A percentile compares a stretch with the other conserved stretches of the same genome.
These are phyloP conservation scores for Crithidia bombi DNA, from an alignment of 208 protist species.

Conservation along the genomic window DNA sequence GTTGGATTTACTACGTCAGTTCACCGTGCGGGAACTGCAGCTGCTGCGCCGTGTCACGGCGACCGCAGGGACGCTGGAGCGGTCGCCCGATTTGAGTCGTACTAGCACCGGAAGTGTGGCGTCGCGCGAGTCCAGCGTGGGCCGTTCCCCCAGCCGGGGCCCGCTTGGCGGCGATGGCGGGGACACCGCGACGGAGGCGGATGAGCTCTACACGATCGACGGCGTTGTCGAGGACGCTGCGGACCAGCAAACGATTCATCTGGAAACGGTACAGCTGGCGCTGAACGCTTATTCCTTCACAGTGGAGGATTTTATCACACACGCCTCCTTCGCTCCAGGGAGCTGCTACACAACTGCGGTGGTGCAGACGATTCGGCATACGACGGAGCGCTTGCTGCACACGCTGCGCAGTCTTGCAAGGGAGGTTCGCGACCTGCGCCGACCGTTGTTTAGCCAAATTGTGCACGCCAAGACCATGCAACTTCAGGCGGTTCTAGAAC, in stretches of 20 bases:
- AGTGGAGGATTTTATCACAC: constrained; percentile 34
- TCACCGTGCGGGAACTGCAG: constrained; percentile 65
- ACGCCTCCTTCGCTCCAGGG: constrained; percentile 1
- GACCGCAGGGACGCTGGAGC: constrained; percentile 12
- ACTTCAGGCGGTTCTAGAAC: constrained; percentile 20
- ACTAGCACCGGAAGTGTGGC: constrained; percentile 21
- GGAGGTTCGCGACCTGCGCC: constrained; percentile 51
- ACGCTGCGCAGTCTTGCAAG: constrained; percentile 43
- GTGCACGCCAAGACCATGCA: constrained; percentile 24
- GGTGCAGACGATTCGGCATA: constrained; percentile 36
- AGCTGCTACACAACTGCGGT: constrained; percentile 32
- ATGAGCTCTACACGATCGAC: constrained; percentile 32
- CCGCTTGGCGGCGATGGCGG: constrained; percentile 34
- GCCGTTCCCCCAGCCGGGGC: constrained; percentile 37
- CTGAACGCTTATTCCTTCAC: constrained; percentile 54
- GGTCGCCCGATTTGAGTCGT: constrained; percentile 21
- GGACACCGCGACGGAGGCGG: constrained; percentile 40
- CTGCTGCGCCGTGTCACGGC: constrained; percentile 47
- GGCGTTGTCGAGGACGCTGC: constrained; percentile 17
- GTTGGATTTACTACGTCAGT: constrained; percentile 62
- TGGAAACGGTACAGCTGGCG: constrained; percentile 68
- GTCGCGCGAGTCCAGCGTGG: constrained; percentile 49
- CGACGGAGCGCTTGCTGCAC: constrained; percentile 47
- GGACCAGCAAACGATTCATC: constrained; percentile 43
- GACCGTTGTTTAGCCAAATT: constrained; percentile 30